Base-by-base conservation (phyloP, 495 filamentous ascomycete species). In the Trichoderma reesei region DNA sequence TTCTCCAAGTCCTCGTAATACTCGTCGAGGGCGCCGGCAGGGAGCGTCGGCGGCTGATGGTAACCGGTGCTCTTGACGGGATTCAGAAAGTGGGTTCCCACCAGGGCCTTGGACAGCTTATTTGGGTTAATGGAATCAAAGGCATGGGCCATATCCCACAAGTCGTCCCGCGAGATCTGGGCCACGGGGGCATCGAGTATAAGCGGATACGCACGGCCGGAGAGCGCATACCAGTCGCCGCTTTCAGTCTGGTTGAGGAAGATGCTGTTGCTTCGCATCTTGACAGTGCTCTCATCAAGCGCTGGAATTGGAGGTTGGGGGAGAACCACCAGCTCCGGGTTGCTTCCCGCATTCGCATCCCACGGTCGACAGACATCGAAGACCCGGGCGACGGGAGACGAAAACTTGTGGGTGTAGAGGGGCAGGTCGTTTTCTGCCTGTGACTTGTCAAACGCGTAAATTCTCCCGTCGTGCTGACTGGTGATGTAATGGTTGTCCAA, bases 171-270 rank as follows among this genome's bases (percentile, higher is more conserved):
- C 65, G 88, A 86, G 67, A 85, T 86, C 62, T 81, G 79, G 1
- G 92, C 92, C 65, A 78, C 73, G 4, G 88, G 86, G 5, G 86
- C 83, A 31, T 89, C 84, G 10, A 91, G 86, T 26, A 93, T 88
- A 8, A 90, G 72, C n/a, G 94, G 94, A 68, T 96, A 98, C 4
- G 85, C 88, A 63, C 74, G 83, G 61, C 95, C 93, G 0, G 94
- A 96, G 74, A 98, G 83, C 18, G 92, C 94, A 74, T 93, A 98
- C 91, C 92, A 97, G 65, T 90, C 87, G 42, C 91, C 92, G 42
- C 80, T 80, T 67, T 89, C 84, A 8, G 91, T 97, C 63, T 86
- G 87, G 70, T 96, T 95, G 59, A 98, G 83, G 71, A 94, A 96
- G 3, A 96, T 87, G 41, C 85, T 86, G 63, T 82, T 76, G 46